Base-by-base conservation (phyloP, 768 basidiomycete species). In the Leucosporidium creatinivorum region DNA sequence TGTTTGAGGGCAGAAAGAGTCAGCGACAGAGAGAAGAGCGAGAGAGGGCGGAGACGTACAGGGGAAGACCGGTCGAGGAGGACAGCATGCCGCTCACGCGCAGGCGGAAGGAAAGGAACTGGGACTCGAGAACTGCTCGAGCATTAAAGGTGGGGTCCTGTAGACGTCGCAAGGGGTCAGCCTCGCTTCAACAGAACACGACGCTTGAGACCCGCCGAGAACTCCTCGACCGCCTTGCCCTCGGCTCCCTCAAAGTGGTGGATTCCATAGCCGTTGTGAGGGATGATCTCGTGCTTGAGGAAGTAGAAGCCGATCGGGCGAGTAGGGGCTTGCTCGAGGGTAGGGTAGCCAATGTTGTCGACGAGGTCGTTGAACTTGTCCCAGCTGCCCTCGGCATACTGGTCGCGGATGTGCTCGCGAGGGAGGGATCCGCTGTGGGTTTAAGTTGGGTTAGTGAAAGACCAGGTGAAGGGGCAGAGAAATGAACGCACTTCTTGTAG, bases 261-360 rank as follows among this genome's bases (percentile, higher is more conserved):
- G 66, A 85, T 82, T n/a, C 91, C 91, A 12, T 82, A 77, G 10
- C 89, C 86, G 63, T 84, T 84, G 23, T 86, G 84, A 4, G 91
- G 91, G 66, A 93, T 91, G 77, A 93, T 93, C 78, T 93, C 91
- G 19, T 85, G 87, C 31, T 89, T 82, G 1, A 87, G 86, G 79
- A 89, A 93, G 80, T 89, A 91, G 75, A 91, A 84, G 4, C 87
- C 88, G 26, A 69, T 85, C 78, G 68, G 81, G 78, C 2, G 85
- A 86, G 70, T 82, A 78, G 76, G 85, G 86, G 4, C 87, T 17
- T 60, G 30, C 18, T 59, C 25, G n/a, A 33, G 15, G 25, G 62
- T 15, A 2, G 64, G 28, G 17, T 30, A 26, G 28, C 28, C 47
- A 23, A 25, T 17, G 5, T 23, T 15, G 59, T 23, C 48, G 19